These are phyloP conservation scores for Plasmodium malariae DNA, from an alignment of 169 alveolate genomes.

Conservation along the genomic window DNA sequence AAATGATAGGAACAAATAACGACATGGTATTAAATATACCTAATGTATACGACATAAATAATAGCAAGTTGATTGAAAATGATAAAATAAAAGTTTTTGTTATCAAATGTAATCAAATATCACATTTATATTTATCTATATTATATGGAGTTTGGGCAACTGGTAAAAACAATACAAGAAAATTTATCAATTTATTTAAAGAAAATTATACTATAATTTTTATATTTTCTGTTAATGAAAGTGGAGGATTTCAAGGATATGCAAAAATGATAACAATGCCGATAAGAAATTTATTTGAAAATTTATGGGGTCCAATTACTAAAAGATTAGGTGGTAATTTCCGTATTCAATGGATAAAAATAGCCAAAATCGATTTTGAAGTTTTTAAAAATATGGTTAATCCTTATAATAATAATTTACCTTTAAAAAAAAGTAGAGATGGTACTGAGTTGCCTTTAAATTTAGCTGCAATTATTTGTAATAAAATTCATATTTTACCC, in stretches of 20 bases:
- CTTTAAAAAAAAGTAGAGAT: constrained; percentile 87
- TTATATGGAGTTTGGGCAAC: constrained; percentile 89
- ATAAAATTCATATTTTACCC: constrained; percentile 48
- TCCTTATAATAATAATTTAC: constrained; percentile 87
- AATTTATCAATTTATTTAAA: constrained; percentile 78
- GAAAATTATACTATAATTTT: constrained; percentile 83
- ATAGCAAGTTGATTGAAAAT: background rate
- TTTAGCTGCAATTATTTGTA: constrained; percentile 82
- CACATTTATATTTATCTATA: constrained; percentile 83
- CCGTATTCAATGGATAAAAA: constrained; percentile 89
- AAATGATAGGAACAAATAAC: constrained; percentile 7
- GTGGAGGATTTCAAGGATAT: constrained; percentile 90
- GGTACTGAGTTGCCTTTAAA: constrained; percentile 88
- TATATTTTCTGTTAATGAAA: constrained; percentile 87
- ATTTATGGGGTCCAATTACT: constrained; percentile 87
- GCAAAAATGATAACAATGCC: constrained; percentile 87
- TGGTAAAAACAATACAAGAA: constrained; percentile 81
- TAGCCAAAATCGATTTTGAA: constrained; percentile 85
- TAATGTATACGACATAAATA: constrained; percentile 35
- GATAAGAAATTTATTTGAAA: constrained; percentile 78
- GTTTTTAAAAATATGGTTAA: constrained; percentile 80
- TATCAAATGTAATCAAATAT: constrained; percentile 85
- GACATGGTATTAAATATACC: constrained; percentile 29
- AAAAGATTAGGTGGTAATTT: constrained; percentile 86
- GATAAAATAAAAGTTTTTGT: constrained; percentile 80